Evolutionary conservation across 2,329 filamentous ascomycete genomes (phyloP).

Genomic region (Hypoxylon sp.): DNA sequence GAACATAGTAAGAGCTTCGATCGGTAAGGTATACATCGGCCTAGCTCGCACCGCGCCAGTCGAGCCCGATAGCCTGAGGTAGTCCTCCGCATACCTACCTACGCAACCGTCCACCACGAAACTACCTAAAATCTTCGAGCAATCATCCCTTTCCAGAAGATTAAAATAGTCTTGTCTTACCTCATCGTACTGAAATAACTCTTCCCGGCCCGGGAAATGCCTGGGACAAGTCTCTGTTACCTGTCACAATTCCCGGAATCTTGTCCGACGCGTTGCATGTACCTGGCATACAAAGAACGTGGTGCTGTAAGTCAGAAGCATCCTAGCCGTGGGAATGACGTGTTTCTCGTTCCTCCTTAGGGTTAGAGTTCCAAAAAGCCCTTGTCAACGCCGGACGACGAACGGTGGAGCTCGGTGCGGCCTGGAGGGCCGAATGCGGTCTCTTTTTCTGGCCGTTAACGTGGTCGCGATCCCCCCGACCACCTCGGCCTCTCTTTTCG

Average conservation of each 20-base stretch:
- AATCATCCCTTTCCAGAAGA: not conserved
- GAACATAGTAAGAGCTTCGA: slow-evolving; percentile 8
- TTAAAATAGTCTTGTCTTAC: slow-evolving; percentile 1
- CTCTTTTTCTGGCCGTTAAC: slow-evolving; percentile 35
- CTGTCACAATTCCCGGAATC: slow-evolving; percentile 35
- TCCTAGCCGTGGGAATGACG: slow-evolving; percentile 34
- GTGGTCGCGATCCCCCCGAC: slow-evolving; percentile 38
- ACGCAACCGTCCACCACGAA: slow-evolving; percentile 5
- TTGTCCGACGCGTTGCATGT: slow-evolving; percentile 39
- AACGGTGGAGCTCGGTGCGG: slow-evolving; percentile 41
- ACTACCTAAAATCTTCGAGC: slow-evolving; percentile 2
- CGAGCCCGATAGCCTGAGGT: slow-evolving; percentile 3
- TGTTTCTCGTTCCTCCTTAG: slow-evolving; percentile 25
- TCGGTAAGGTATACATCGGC: too few species aligned
- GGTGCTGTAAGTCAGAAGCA: slow-evolving; percentile 37
- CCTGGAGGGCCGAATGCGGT: slow-evolving; percentile 36
- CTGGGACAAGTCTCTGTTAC: slow-evolving; percentile 18
- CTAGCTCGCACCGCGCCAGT: too few species aligned
- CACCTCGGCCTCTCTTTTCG: slow-evolving; percentile 35
- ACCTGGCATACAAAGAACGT: slow-evolving; percentile 40
- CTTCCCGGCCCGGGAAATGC: slow-evolving; percentile 8
- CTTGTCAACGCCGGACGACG: slow-evolving; percentile 31
- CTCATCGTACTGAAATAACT: slow-evolving; percentile 6
- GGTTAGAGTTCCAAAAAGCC: slow-evolving; percentile 13
- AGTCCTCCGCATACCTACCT: too few species aligned